Base-by-base conservation (phyloP, 2,329 filamentous ascomycete species). In the Alternaria postmessia region DNA sequence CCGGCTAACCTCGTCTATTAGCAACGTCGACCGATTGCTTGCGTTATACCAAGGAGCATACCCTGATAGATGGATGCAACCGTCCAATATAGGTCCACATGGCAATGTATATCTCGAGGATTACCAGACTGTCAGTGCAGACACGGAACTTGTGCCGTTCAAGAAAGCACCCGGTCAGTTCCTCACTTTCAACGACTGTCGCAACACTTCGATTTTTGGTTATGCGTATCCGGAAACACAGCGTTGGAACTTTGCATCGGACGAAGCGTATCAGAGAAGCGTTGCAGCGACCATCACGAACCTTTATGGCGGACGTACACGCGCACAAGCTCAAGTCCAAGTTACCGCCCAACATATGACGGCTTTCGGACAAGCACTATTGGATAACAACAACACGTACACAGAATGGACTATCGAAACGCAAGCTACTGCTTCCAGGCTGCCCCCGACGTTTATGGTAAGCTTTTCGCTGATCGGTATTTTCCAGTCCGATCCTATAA, bases 21-120 rank as follows among this genome's bases (percentile, higher is more conserved):
- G 75, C 63, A 78, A 78, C 41, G 70, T 78, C 36, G 77, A 79
- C 54, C 73, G 77, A 14, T 55, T 75, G 5, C 92, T 93, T 76
- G 87, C 91, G 38, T 84, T 96, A 65, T 95, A 91, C 89, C 91
- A 94, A 79, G 82, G 85, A 1, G 77, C 93, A 6, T 85, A 94
- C 62, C 90, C 91, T 0, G 80, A 86, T n/a, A 84, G 83, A 8
- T 93, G 87, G 79, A 84, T 93, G 11, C 78, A 83, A 24, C 83
- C 88, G 0, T 61, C 61, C 4, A 61, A 52, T 9, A 74, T 80
- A 12, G 59, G 55, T n/a, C 57, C 48, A 3, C 56, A 42, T 8
- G 66, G 68, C 6, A 78, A 71, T n/a, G 71, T 75, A 1, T 73
- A 70, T 22, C 84, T 87, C 55, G 69, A 81, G 7, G 59, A 69